Percentiles rank a stretch among this genome's conserved stretches.
These are phyloP conservation scores for Yarrowia hollandica DNA, from an alignment of 805 yeast species.

Conservation along the genomic window DNA sequence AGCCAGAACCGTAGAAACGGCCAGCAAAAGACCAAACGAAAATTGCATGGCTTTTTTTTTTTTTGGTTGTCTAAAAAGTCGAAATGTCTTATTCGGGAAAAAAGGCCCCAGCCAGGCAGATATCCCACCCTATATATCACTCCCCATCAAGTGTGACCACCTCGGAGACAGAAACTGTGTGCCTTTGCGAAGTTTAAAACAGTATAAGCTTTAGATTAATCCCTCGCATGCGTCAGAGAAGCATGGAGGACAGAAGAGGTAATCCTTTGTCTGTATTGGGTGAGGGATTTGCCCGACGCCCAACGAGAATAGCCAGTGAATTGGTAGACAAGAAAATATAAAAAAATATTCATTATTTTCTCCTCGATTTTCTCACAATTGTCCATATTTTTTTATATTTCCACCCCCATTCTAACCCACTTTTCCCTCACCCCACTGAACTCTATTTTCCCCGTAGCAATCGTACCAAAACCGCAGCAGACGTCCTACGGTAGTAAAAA, in stretches of 20 bases:
- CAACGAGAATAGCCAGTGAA: too few relatives aligned
- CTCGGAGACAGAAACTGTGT: background rate
- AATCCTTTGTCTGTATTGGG: background rate
- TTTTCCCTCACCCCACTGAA: background rate
- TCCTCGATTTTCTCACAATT: too few relatives aligned
- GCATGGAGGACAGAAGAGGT: background rate
- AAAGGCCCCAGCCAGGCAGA: background rate
- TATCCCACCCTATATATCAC: background rate
- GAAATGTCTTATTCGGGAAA: background rate
- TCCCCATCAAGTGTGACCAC: background rate
- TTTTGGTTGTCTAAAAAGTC: too few relatives aligned
- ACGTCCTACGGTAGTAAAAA: too few relatives aligned
- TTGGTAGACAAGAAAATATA: background rate
- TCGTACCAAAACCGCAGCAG: too few relatives aligned
- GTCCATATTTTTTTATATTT: background rate
- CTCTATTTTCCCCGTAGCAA: background rate
- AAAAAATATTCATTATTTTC: background rate
- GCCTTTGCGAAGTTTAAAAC: background rate
- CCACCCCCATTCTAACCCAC: background rate
- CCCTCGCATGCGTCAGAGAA: background rate
- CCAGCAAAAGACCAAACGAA: constrained; percentile 6
- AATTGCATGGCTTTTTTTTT: constrained; percentile 5
- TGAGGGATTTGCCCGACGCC: background rate
- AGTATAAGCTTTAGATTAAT: background rate
- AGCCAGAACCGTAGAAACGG: constrained; percentile 1